Evolutionary conservation across 805 yeast species (phyloP), one percentile per base, ranked within the genome.

Genomic region (Pichia ethanolica): DNA sequence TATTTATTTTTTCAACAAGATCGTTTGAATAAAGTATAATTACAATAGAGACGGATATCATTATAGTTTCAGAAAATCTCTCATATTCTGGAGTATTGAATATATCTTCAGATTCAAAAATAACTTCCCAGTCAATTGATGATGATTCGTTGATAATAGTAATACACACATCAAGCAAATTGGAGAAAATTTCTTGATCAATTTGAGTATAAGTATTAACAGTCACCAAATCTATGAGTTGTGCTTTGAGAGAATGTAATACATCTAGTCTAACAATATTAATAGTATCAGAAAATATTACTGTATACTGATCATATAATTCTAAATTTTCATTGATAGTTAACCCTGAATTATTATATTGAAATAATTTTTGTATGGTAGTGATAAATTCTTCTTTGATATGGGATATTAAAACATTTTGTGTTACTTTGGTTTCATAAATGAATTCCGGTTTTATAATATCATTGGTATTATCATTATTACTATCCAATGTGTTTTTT

Each of bases 51-150:
- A 40, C 33, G 8, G 30, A 26, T 10, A 36, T 27, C 32, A 42
- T 42, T 6, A 49, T 34, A 1, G 42, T 35, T 12, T 41, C 46
- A 6, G 44, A 33, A 32, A 45, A 49, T 5, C 35, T 32, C 28
- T 42, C 46, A 37, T 45, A 45, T 37, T 49, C 52, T 3, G 14
- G 30, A 7, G 35, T 25, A 28, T 20, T 35, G 11, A n/a, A 30
- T 10, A 35, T 20, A 10, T 39, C 44, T 7, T 44, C 45, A 10
- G 39, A 27, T 13, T 44, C 20, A 26, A 39, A 48, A 9, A 43
- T 25, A 10, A 7, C 6, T n/a, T 49, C 49, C 52, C 52, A 49
- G 26, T 49, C 49, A 20, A 49, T 35, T 5, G 43, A 7, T 3
- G 42, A 27, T 3, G 45, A 36, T 13, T 49, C 52, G 32, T 49